Percentiles rank a stretch among this genome's conserved stretches.
Conservation (phyloP, 1,284 basidiomycete species). For the Leccinum pallidistipes region DNA sequence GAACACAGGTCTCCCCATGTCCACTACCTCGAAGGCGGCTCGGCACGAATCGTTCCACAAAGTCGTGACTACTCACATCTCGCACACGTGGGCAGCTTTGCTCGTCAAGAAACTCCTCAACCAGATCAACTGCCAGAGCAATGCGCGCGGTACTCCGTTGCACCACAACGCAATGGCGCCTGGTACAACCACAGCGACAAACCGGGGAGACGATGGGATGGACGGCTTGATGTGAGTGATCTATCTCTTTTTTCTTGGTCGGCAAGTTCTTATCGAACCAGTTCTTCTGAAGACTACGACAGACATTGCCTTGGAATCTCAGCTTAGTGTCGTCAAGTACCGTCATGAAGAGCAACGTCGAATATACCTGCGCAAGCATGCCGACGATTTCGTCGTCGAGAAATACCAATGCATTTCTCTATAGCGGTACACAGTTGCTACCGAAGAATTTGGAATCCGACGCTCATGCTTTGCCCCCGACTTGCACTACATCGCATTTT, state of each 20-base stretch:
- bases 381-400: constrained; percentile 85
- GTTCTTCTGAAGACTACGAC: constrained; percentile 49
- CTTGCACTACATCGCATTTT: constrained; percentile 82
- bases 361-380: constrained; percentile 80
- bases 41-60: constrained; percentile 83
- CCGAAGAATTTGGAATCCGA: constrained; percentile 60
- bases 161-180: no score
- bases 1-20: constrained; percentile 85
- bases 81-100: constrained; percentile 93
- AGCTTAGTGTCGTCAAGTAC: constrained; percentile 69
- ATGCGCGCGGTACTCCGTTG: constrained; percentile 80
- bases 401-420: constrained; percentile 89
- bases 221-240: no score
- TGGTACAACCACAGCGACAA: no score
- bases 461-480: constrained; percentile 71
- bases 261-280: constrained; percentile 21
- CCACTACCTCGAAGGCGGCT: constrained; percentile 69
- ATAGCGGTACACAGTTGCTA: constrained; percentile 74
- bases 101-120: constrained; percentile 88
- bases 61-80: constrained; percentile 92
- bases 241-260: no score
- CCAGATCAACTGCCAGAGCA: constrained; percentile 79
- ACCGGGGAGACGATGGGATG: no score
- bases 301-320: constrained; percentile 73
- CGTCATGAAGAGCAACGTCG: constrained; percentile 83